Percentiles rank a stretch among this genome's conserved stretches.
Conservation (phyloP, 2,329 filamentous ascomycete genomes). For the Penicillium psychrosexuale region DNA sequence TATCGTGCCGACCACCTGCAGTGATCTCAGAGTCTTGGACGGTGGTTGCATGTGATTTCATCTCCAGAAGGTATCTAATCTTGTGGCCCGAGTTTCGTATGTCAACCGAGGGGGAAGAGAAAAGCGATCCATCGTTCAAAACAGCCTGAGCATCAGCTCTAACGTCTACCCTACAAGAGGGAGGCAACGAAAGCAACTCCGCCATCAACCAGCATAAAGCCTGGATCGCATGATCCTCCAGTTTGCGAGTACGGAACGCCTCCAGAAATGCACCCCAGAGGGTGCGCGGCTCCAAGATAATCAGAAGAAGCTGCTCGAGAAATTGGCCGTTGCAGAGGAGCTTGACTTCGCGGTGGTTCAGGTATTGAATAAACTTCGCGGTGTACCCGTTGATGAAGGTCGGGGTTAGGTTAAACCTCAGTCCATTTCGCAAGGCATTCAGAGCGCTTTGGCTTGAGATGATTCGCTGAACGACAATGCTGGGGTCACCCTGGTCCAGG, state of each 20-base stretch:
- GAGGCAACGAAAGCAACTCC: slow-evolving; percentile 47
- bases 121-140: slow-evolving; percentile 23
- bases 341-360: slow-evolving; percentile 48
- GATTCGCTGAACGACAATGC: slow-evolving; percentile 43
- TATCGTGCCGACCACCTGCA: slow-evolving; percentile 70
- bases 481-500: slow-evolving; percentile 41
- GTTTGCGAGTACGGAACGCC: slow-evolving; percentile 25
- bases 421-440: slow-evolving; percentile 37
- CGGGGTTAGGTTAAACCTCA: slow-evolving; percentile 45
- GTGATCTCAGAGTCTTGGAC: slow-evolving; percentile 2
- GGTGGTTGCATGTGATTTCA: slow-evolving; percentile 19
- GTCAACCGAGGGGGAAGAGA: slow-evolving; percentile 27
- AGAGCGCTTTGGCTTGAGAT: slow-evolving; percentile 36
- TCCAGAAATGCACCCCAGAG: slow-evolving; percentile 53
- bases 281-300: slow-evolving; percentile 52
- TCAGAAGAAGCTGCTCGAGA: slow-evolving; percentile 47
- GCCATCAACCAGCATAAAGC: slow-evolving; percentile 51
- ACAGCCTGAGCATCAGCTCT: slow-evolving; percentile 30
- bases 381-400: slow-evolving; percentile 46
- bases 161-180: slow-evolving; percentile 20
- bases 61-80: slow-evolving; percentile 41
- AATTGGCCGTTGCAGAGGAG: slow-evolving; percentile 51
- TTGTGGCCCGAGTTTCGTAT: slow-evolving; percentile 41
- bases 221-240: slow-evolving; percentile 34
- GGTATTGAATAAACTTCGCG: slow-evolving; percentile 38